Percentiles rank a stretch among this genome's conserved stretches.
Conservation (phyloP, 495 filamentous ascomycete species). For the Annulohypoxylon stygium region DNA sequence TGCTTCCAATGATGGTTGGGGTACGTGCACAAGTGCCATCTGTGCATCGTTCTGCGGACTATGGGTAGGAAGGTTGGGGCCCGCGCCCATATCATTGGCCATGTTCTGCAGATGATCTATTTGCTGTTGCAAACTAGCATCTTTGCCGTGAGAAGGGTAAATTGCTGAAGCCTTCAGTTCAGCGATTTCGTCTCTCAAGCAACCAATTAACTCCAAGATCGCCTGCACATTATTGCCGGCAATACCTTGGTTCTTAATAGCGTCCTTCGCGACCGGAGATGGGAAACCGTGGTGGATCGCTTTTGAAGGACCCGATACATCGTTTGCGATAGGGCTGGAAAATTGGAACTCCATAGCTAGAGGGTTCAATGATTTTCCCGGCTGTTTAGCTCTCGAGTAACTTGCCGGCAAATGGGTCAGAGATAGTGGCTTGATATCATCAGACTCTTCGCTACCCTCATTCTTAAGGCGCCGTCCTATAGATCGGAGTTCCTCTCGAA, state of each 20-base stretch:
- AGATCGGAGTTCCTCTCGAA: background rate
- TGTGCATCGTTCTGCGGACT: background rate
- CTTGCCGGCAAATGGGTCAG: background rate
- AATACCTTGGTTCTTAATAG: background rate
- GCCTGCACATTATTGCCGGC: background rate
- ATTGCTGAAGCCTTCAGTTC: slow-evolving; percentile 7
- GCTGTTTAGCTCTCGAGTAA: slow-evolving; percentile 3
- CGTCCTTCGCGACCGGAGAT: background rate
- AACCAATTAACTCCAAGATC: background rate
- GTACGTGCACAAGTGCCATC: background rate
- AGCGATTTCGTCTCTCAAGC: slow-evolving; percentile 10
- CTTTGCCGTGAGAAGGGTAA: background rate
- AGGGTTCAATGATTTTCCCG: slow-evolving; percentile 39
- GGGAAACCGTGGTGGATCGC: background rate
- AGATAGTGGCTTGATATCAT: background rate
- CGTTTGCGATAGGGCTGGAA: background rate
- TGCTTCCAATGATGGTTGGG: background rate
- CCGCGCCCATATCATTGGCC: background rate
- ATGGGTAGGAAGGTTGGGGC: no score
- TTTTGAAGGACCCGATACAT: background rate
- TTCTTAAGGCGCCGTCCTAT: background rate
- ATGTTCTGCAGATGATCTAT: background rate
- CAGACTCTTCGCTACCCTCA: background rate
- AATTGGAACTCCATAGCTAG: slow-evolving; percentile 39
- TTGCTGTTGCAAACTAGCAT: background rate